Evolutionary conservation across 202 grass and related monocot species (phyloP).

Genomic region (Carex arenaria): DNA sequence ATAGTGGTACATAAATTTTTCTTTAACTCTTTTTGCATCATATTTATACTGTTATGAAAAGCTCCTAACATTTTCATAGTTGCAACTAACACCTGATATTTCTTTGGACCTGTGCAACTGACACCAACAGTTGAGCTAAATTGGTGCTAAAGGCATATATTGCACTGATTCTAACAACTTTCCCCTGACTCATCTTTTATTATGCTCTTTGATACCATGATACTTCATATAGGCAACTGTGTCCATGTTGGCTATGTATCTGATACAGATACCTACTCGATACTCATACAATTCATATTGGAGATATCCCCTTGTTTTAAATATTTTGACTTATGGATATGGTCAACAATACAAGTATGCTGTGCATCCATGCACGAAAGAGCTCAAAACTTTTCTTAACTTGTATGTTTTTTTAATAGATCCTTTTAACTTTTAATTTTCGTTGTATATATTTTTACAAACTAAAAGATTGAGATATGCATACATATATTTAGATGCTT

Average conservation of each 20-base stretch:
- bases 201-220: background rate
- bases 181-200: background rate
- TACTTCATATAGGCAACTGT: background rate
- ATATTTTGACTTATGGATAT: background rate
- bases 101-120: background rate
- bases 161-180: background rate
- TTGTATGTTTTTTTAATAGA: background rate
- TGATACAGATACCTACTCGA: background rate
- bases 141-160: background rate
- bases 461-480: background rate
- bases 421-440: background rate
- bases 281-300: background rate
- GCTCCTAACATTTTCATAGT: background rate
- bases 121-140: background rate
- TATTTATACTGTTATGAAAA: background rate
- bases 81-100: background rate
- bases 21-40: background rate
- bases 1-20: conserved; percentile 43
- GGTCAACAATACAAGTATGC: background rate
- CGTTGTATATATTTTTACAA: background rate
- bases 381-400: background rate
- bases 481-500: background rate
- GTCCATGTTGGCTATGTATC: background rate
- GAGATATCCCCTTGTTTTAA: background rate
- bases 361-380: background rate